Conservation (phyloP, 1,284 basidiomycete species). For the Neonothopanus nambi region DNA sequence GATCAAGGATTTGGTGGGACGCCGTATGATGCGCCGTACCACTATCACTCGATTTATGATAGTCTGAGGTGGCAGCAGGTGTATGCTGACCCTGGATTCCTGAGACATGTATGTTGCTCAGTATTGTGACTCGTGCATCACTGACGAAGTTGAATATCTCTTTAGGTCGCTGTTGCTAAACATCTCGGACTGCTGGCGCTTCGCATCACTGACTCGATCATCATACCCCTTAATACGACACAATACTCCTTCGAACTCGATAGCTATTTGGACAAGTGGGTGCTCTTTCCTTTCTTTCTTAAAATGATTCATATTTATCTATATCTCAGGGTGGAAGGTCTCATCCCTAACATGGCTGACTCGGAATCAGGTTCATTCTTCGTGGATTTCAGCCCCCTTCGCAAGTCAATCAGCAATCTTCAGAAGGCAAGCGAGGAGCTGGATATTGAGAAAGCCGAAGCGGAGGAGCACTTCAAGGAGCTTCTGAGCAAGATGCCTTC, state of each 20-base stretch:
- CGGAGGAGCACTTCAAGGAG: conserved; percentile 43
- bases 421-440: conserved; percentile 53
- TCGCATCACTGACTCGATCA: conserved; percentile 59
- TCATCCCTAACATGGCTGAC: conserved; percentile 29
- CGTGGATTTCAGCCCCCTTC: conserved; percentile 49
- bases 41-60: conserved; percentile 86
- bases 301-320: conserved; percentile 8
- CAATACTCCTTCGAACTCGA: conserved; percentile 70
- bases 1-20: conserved; percentile 46
- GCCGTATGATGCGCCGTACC: conserved; percentile 66
- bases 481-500: conserved; percentile 26
- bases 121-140: neutral
- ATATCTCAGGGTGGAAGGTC: conserved; percentile 45
- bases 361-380: conserved; percentile 20
- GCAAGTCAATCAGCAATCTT: conserved; percentile 49
- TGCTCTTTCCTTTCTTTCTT: conserved; percentile 1
- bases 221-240: conserved; percentile 75
- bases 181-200: conserved; percentile 65
- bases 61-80: conserved; percentile 72
- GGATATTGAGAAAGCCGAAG: conserved; percentile 52
- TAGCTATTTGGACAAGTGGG: conserved; percentile 58
- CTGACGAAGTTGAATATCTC: neutral
- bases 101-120: conserved; percentile 55
- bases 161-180: conserved; percentile 42
- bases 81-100: conserved; percentile 78